phyloP scores from a whole-genome alignment of 768 basidiomycete species.

The Kwoniella botswanensis region DNA sequence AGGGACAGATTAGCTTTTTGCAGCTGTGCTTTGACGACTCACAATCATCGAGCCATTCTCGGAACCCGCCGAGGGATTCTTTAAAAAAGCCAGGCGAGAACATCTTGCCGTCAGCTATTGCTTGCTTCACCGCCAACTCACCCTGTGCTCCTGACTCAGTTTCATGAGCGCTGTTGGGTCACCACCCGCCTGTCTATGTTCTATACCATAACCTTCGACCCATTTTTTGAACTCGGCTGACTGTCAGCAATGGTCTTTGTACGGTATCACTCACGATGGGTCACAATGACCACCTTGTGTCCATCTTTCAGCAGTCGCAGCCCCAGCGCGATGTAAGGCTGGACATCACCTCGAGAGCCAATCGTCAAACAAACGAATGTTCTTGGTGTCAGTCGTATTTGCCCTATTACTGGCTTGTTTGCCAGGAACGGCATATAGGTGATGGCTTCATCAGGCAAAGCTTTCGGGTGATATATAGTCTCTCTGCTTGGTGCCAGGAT shows the following conservation, averaged over 20 bases:
- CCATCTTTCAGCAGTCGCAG: slow-evolving; percentile 61
- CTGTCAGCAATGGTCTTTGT: background rate
- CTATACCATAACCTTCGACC: slow-evolving; percentile 68
- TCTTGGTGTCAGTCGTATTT: slow-evolving; percentile 54
- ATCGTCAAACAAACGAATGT: slow-evolving; percentile 72
- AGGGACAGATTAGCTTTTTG: slow-evolving; percentile 6
- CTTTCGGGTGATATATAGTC: slow-evolving; percentile 19
- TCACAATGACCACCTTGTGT: slow-evolving; percentile 63
- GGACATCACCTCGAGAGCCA: slow-evolving; percentile 67
- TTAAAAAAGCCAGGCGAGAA: slow-evolving; percentile 75
- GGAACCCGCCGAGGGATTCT: slow-evolving; percentile 67
- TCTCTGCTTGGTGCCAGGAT: slow-evolving; percentile 40
- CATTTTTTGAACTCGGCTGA: slow-evolving; percentile 62
- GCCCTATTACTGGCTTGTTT: slow-evolving; percentile 31
- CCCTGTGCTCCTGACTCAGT: slow-evolving; percentile 62
- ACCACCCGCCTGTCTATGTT: slow-evolving; percentile 69
- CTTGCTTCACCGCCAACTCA: slow-evolving; percentile 16
- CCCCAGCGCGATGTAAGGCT: slow-evolving; percentile 64
- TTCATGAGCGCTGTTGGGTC: slow-evolving; percentile 75
- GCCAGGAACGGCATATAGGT: slow-evolving; percentile 53
- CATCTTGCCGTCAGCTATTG: slow-evolving; percentile 60
- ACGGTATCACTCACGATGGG: slow-evolving; percentile 59
- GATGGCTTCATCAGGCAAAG: slow-evolving; percentile 49
- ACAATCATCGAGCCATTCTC: slow-evolving; percentile 71
- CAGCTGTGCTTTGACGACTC: slow-evolving; percentile 40